Evolutionary conservation across 2,329 filamentous ascomycete species (phyloP).

Genomic region (Calonectria pseudoreteaudii): DNA sequence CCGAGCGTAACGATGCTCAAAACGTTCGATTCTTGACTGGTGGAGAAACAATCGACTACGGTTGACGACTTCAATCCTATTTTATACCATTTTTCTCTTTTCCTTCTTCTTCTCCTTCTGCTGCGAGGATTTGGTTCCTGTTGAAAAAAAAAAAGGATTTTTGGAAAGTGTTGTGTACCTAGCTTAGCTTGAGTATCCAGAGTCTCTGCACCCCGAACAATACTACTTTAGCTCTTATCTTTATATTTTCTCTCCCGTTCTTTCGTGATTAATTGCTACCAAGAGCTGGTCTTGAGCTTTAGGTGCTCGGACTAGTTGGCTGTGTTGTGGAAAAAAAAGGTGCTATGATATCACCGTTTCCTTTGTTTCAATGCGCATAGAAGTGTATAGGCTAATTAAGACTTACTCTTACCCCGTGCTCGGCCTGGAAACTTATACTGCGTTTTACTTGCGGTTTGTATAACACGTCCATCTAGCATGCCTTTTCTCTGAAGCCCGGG

Average conservation of each 20-base stretch:
- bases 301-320: background rate
- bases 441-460: background rate
- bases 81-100: background rate
- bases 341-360: background rate
- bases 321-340: background rate
- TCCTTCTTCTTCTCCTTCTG: too few species aligned
- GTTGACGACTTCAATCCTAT: background rate
- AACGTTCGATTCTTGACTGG: background rate
- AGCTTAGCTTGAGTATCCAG: background rate
- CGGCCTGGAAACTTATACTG: background rate
- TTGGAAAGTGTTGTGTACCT: background rate
- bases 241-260: background rate
- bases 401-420: background rate
- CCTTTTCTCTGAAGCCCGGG: background rate
- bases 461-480: background rate
- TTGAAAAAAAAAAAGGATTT: background rate
- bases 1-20: background rate
- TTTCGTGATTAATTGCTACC: background rate
- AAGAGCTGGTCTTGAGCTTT: background rate
- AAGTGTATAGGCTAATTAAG: background rate
- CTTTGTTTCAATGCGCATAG: conserved; percentile 5
- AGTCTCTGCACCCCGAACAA: background rate
- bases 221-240: background rate
- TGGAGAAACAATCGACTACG: background rate
- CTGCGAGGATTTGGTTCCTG: background rate